Conservation (phyloP, 495 filamentous ascomycete genomes). For the Penicillium cosmopolitanum region DNA sequence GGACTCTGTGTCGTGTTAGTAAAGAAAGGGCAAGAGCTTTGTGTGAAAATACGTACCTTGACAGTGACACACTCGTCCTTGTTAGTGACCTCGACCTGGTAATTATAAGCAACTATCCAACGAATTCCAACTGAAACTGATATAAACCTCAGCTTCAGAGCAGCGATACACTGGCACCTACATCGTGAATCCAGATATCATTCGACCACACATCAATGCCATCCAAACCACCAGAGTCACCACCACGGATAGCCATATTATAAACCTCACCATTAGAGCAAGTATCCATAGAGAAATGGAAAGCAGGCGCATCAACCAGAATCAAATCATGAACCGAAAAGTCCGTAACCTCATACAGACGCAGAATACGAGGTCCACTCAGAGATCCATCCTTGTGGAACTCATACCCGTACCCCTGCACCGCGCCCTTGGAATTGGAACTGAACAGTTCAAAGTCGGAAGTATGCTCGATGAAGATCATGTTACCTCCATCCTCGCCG, state of each 20-base stretch:
- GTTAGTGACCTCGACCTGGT: constrained; percentile 56
- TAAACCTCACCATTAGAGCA: constrained; percentile 54
- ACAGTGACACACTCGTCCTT: constrained; percentile 60
- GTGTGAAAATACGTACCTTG: constrained; percentile 33
- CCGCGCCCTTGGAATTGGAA: constrained; percentile 49
- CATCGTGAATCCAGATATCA: constrained; percentile 58
- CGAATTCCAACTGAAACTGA: background rate
- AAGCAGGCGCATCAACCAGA: constrained; percentile 55
- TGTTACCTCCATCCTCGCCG: constrained; percentile 50
- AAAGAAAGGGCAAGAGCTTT: background rate
- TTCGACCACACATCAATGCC: constrained; percentile 54
- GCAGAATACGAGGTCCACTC: constrained; percentile 40
- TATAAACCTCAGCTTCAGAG: background rate
- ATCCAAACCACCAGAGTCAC: constrained; percentile 51
- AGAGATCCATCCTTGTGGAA: constrained; percentile 32
- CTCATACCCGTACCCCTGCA: constrained; percentile 56
- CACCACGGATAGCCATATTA: constrained; percentile 57
- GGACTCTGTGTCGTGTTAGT: constrained; percentile 35
- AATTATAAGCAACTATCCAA: constrained; percentile 16
- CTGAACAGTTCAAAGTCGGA: constrained; percentile 57
- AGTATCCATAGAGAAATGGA: constrained; percentile 53
- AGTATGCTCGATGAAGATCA: constrained; percentile 52
- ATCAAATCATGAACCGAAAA: constrained; percentile 56
- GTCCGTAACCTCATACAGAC: constrained; percentile 43
- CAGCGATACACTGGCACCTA: constrained; percentile 23